phyloP scores from a whole-genome alignment of 2,329 filamentous ascomycete species.

The Fusarium paranaense region DNA sequence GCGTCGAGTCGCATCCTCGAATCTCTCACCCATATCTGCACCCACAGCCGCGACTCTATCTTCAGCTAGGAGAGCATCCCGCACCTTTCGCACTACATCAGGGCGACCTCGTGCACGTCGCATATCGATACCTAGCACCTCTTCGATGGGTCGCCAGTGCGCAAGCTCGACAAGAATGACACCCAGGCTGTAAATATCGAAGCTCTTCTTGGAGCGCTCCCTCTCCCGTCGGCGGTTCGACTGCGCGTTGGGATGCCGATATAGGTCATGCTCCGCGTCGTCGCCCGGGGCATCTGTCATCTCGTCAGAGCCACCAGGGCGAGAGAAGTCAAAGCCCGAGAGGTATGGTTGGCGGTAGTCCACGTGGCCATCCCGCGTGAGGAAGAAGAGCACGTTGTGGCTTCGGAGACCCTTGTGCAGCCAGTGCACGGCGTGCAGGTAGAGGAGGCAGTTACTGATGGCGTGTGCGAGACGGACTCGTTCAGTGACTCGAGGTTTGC shows the following conservation, averaged over 20 bases:
- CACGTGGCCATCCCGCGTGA: slow-evolving; percentile 44
- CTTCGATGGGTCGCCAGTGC: slow-evolving; percentile 62
- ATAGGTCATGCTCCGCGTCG: slow-evolving; percentile 60
- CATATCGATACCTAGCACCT: slow-evolving; percentile 55
- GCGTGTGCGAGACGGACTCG: slow-evolving; percentile 63
- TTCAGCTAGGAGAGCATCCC: slow-evolving; percentile 47
- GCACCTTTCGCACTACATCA: slow-evolving; percentile 52
- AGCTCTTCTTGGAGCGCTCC: slow-evolving; percentile 59
- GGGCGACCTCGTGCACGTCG: slow-evolving; percentile 49
- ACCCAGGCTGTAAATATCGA: slow-evolving; percentile 65
- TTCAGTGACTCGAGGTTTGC: slow-evolving; percentile 62
- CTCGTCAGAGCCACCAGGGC: slow-evolving; percentile 62
- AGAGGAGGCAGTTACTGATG: slow-evolving; percentile 64
- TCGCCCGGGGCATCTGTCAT: slow-evolving; percentile 61
- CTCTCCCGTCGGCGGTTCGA: slow-evolving; percentile 47
- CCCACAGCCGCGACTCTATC: slow-evolving; percentile 50
- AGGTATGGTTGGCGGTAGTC: slow-evolving; percentile 58
- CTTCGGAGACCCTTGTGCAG: slow-evolving; percentile 69
- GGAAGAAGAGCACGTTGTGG: slow-evolving; percentile 66
- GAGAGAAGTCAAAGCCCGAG: slow-evolving; percentile 66
- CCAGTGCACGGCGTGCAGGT: slow-evolving; percentile 67
- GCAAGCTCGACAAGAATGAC: slow-evolving; percentile 65
- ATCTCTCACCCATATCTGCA: slow-evolving; percentile 54
- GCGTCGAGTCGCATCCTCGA: slow-evolving; percentile 51
- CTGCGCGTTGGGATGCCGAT: slow-evolving; percentile 61